These are phyloP conservation scores for Plectosphaerella sp. DNA, from an alignment of 2,329 filamentous ascomycete species.

Conservation along the genomic window DNA sequence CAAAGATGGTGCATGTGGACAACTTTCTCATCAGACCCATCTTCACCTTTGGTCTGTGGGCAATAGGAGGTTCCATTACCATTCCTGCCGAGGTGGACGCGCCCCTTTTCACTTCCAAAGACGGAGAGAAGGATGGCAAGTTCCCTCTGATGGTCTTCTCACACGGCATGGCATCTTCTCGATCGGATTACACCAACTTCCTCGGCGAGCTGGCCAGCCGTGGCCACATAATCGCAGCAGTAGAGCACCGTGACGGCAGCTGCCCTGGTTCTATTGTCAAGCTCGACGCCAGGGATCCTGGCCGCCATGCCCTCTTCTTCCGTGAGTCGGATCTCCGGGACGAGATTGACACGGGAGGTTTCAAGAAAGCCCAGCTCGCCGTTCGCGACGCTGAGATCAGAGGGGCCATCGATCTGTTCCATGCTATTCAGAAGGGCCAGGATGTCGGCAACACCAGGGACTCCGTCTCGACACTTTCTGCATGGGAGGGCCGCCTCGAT, in stretches of 20 bases:
- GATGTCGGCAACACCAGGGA: slow-evolving; percentile 38
- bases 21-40: slow-evolving; percentile 36
- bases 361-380: slow-evolving; percentile 42
- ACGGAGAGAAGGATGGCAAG: slow-evolving; percentile 14
- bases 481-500: slow-evolving; percentile 51
- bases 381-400: slow-evolving; percentile 48
- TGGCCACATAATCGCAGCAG: slow-evolving; percentile 42
- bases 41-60: slow-evolving; percentile 36
- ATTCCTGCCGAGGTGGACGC: slow-evolving; percentile 45
- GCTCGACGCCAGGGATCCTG: slow-evolving; percentile 18
- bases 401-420: slow-evolving; percentile 35
- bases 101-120: slow-evolving; percentile 26
- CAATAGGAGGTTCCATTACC: slow-evolving; percentile 35
- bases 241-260: slow-evolving; percentile 50
- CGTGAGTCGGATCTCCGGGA: slow-evolving; percentile 21
- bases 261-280: slow-evolving; percentile 38
- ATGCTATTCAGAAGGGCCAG: slow-evolving; percentile 32
- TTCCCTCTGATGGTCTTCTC: slow-evolving; percentile 47
- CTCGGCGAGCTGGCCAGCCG: slow-evolving; percentile 45
- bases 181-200: slow-evolving; percentile 49
- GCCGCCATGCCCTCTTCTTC: slow-evolving; percentile 28
- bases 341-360: slow-evolving; percentile 25
- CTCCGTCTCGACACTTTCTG: slow-evolving; percentile 40
- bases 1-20: slow-evolving; percentile 37
- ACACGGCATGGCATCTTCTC: slow-evolving; percentile 44